These are phyloP conservation scores for Babesia gibsoni DNA, from an alignment of 169 alveolate genomes.

Conservation along the genomic window DNA sequence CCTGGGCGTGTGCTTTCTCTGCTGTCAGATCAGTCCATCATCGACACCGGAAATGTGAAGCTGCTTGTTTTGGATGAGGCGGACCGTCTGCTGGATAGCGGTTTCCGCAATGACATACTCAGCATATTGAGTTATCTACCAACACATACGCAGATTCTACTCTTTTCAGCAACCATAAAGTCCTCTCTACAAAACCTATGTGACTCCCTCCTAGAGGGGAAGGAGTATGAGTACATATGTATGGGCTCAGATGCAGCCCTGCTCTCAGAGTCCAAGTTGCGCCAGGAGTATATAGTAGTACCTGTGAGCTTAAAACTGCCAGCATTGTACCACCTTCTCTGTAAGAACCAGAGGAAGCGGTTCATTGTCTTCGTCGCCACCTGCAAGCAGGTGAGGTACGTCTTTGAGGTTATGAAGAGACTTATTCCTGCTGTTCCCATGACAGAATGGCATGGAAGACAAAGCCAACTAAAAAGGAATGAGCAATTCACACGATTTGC, in stretches of 20 bases:
- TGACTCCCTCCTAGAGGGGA: conserved; percentile 29
- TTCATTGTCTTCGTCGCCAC: conserved; percentile 88
- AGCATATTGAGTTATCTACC: conserved; percentile 69
- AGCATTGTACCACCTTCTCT: conserved; percentile 85
- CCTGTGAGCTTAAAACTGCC: conserved; percentile 85
- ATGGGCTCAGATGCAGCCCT: conserved; percentile 59
- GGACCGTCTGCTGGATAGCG: conserved; percentile 90
- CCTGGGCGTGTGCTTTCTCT: conserved; percentile 63
- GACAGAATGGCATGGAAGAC: conserved; percentile 89
- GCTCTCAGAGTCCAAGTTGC: conserved; percentile 70
- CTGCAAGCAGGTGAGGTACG: conserved; percentile 92
- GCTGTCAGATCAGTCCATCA: conserved; percentile 49
- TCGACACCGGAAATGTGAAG: conserved; percentile 44
- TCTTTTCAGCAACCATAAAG: conserved; percentile 77
- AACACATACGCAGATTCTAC: conserved; percentile 56
- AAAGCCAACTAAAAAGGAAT: conserved; percentile 77
- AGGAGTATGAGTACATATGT: conserved; percentile 51
- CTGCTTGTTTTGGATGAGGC: conserved; percentile 89
- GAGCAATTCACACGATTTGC: conserved; percentile 62
- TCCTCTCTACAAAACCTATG: conserved; percentile 67
- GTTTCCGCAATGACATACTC: conserved; percentile 83
- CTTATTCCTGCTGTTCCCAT: conserved; percentile 84
- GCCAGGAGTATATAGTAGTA: conserved; percentile 81
- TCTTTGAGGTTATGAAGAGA: conserved; percentile 86
- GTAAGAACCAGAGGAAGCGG: conserved; percentile 85